These are phyloP conservation scores for Cryphonectria japonica DNA, from an alignment of 2,329 filamentous ascomycete genomes.

Conservation along the genomic window DNA sequence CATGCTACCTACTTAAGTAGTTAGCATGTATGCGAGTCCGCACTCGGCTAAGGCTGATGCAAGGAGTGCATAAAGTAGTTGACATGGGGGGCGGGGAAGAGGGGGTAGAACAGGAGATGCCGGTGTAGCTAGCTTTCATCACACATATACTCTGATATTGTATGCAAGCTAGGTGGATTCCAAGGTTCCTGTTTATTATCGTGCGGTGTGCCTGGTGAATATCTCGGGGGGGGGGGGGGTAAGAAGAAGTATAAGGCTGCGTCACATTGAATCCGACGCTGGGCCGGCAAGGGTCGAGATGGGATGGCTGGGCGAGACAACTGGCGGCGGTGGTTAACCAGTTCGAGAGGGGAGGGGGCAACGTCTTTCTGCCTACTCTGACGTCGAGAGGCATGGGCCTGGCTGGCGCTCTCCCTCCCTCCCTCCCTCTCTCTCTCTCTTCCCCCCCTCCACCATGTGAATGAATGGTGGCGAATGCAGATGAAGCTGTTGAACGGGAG, in stretches of 20 bases:
- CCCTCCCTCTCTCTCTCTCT: no score
- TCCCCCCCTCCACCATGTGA: background rate
- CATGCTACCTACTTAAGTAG: background rate
- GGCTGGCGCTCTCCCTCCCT: no score
- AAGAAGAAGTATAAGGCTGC: background rate
- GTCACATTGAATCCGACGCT: background rate
- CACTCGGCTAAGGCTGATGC: background rate
- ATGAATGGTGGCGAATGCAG: background rate
- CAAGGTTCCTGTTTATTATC: conserved; percentile 4
- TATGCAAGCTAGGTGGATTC: background rate
- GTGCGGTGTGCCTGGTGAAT: background rate
- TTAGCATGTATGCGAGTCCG: background rate
- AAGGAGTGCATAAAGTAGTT: background rate
- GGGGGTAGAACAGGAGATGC: background rate
- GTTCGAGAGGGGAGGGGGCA: background rate
- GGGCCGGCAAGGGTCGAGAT: background rate
- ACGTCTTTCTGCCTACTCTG: background rate
- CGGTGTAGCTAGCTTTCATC: background rate
- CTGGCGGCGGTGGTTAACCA: background rate
- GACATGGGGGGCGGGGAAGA: background rate
- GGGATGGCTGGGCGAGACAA: background rate
- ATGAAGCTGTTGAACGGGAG: background rate
- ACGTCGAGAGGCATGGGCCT: background rate
- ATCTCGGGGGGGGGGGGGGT: background rate
- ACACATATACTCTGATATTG: background rate